A percentile compares a stretch with the other conserved stretches of the same genome.
Conservation (phyloP, 2,329 filamentous ascomycete genomes). For the Pseudocercospora macadamiae region DNA sequence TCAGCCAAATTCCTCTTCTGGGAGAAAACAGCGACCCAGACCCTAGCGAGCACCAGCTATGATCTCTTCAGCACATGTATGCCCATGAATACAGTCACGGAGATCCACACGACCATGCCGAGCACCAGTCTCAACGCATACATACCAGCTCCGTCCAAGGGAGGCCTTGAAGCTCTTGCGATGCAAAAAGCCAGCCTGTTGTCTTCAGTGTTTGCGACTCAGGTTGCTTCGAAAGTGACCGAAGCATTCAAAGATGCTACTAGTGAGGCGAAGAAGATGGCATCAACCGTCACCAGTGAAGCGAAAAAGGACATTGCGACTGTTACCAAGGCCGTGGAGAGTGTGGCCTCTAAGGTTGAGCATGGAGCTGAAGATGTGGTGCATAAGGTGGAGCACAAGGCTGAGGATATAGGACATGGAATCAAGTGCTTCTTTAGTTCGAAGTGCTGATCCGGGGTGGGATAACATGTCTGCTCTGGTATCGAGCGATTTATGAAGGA, state of each 20-base stretch:
- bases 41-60: constrained; percentile 9
- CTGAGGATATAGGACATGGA: neutral
- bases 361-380: neutral
- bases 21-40: neutral
- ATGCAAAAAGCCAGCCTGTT: neutral
- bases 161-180: neutral
- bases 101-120: neutral
- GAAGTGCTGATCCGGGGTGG: no score
- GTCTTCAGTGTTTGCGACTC: neutral
- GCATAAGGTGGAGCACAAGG: neutral
- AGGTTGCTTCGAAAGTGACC: neutral
- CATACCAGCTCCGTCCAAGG: neutral
- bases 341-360: neutral
- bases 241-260: neutral
- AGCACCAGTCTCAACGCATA: neutral
- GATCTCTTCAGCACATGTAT: constrained; percentile 2
- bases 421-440: neutral
- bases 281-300: neutral
- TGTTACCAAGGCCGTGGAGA: neutral
- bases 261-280: neutral
- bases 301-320: neutral
- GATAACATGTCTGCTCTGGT: no score
- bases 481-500: no score
- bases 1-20: neutral
- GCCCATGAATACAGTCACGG: neutral